phyloP scores from a whole-genome alignment of 2,329 filamentous ascomycete genomes.

The Amylocarpus encephaloides region DNA sequence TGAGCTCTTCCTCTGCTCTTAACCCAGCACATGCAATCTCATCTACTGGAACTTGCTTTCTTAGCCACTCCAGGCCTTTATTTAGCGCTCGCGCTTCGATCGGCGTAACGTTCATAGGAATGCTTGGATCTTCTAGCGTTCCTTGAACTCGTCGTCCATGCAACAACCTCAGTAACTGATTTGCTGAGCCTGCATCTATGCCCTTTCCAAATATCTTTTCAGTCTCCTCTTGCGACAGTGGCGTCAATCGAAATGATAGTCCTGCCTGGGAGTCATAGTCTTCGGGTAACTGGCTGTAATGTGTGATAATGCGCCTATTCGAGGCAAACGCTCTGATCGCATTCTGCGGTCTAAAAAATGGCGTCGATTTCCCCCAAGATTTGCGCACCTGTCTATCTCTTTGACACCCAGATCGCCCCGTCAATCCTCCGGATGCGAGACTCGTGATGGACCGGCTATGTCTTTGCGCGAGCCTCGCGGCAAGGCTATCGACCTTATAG shows the following conservation, averaged over 20 bases:
- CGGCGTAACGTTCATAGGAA: conserved; percentile 9
- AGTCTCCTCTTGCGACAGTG: conserved; percentile 44
- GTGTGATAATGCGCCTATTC: conserved; percentile 35
- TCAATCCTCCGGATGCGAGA: background rate
- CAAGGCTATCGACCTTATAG: conserved; percentile 21
- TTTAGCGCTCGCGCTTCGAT: conserved; percentile 33
- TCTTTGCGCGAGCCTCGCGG: conserved; percentile 19
- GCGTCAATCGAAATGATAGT: conserved; percentile 44
- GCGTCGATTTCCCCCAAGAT: background rate
- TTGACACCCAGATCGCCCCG: background rate
- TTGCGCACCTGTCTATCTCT: background rate
- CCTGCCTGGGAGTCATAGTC: conserved; percentile 51
- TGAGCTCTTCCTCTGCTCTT: conserved; percentile 57
- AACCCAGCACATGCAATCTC: conserved; percentile 55
- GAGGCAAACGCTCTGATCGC: conserved; percentile 14
- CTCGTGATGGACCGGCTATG: conserved; percentile 15
- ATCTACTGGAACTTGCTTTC: conserved; percentile 48
- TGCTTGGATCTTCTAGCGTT: conserved; percentile 52
- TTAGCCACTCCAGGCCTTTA: conserved; percentile 49
- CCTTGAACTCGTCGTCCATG: conserved; percentile 60
- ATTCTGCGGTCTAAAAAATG: background rate
- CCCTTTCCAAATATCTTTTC: conserved; percentile 44
- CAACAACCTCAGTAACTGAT: conserved; percentile 49
- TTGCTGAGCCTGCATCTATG: conserved; percentile 41
- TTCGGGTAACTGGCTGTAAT: conserved; percentile 52